Conservation (phyloP, 1,284 basidiomycete species). For the Entoloma clypeatum region DNA sequence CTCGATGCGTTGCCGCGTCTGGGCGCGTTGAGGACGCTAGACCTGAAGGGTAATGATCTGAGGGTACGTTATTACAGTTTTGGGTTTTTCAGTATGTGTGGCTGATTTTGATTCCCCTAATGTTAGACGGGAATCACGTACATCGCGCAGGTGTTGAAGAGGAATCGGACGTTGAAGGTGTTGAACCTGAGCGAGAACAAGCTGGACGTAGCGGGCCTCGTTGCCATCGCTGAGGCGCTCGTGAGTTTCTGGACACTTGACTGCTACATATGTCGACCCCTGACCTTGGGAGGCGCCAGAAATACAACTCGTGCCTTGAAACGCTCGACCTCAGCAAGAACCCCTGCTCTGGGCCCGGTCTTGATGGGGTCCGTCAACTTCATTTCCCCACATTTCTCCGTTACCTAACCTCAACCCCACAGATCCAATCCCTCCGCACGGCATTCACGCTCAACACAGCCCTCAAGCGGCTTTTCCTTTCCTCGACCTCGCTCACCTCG, state of each 20-base stretch:
- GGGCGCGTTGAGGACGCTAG: slow-evolving; percentile 84
- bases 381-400: neutral
- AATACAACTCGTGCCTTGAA: slow-evolving; percentile 93
- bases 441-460: slow-evolving; percentile 93
- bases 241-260: slow-evolving; percentile 39
- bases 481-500: slow-evolving; percentile 78
- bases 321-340: slow-evolving; percentile 93
- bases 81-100: slow-evolving; percentile 8
- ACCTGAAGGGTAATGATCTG: slow-evolving; percentile 90
- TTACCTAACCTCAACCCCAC: slow-evolving; percentile 1
- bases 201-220: slow-evolving; percentile 80
- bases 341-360: slow-evolving; percentile 83
- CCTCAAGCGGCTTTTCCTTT: slow-evolving; percentile 89
- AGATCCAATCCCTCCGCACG: slow-evolving; percentile 87
- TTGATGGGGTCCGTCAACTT: slow-evolving; percentile 71
- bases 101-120: slow-evolving; percentile 7
- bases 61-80: slow-evolving; percentile 48
- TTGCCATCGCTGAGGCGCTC: slow-evolving; percentile 84
- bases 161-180: slow-evolving; percentile 92
- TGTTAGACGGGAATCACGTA: slow-evolving; percentile 80
- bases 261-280: neutral
- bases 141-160: slow-evolving; percentile 91
- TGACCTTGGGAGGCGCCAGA: no score
- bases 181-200: slow-evolving; percentile 94
- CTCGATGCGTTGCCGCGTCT: slow-evolving; percentile 82